Base-by-base conservation (phyloP, 2,329 filamentous ascomycete genomes). In the Sarocladium kiliense region DNA sequence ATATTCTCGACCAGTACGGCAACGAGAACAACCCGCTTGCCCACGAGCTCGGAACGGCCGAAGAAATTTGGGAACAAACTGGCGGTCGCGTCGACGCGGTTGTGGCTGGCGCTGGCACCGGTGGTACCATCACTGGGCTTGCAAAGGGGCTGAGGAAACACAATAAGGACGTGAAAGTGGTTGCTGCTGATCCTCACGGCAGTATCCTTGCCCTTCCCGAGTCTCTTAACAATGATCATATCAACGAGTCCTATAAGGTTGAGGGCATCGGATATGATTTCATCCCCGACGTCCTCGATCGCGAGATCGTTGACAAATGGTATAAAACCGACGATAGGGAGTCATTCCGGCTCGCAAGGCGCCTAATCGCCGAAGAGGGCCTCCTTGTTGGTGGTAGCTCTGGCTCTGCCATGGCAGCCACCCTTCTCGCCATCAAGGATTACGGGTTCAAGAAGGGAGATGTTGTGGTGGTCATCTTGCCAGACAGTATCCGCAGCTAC, bases 231-330 rank as follows among this genome's bases (percentile, higher is more conserved):
- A 78, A 89, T 49, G 87, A 89, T 60, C 83, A 86, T 67, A 81
- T 82, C 58, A 93, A 97, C 66, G 85, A 91, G 70, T 78, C 86
- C 1, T 99, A 99, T 78, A 97, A 99, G 76, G 94, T 99, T 1
- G 94, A 99, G 75, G 94, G 94, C 42, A 99, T 99, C 65, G 94
- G 94, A 19, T 99, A 99, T 70, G 94, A 99, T 71, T 99, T 99
- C 70, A 88, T 99, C 57, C 94, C 95, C 6, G 90, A 97, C 23
- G 95, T 99, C 4, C 78, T 99, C 55, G 86, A 94, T 61, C 90
- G 87, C 66, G 73, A 85, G 26, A 70, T 82, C 4, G 89, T 99
- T 27, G 89, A 97, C 71, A 88, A 87, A 67, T 99, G 94, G 94
- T 97, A 97, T 77, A 99, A 99, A 83, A 99, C 94, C 3, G 89